A percentile compares a stretch with the other conserved stretches of the same genome.
Conservation (phyloP, 192 early-diverging fungal species). For the Dispira parvispora region DNA sequence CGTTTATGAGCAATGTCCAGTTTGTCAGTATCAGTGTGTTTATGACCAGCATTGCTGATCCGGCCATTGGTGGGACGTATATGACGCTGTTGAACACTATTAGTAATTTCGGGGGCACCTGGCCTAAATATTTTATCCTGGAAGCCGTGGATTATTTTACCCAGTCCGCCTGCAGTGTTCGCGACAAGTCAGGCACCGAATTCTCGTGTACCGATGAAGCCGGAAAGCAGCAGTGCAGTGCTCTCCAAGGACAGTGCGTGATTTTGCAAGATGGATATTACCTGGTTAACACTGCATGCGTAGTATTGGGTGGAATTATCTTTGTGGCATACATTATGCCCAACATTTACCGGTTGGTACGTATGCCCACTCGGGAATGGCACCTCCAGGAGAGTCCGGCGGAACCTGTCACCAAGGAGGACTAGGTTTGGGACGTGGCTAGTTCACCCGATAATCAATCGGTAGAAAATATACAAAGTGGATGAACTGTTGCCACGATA, state of each 20-base stretch:
- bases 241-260: conserved; percentile 47
- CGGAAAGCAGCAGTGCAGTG: conserved; percentile 38
- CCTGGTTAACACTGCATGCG: conserved; percentile 48
- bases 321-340: conserved; percentile 43
- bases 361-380: conserved; percentile 24
- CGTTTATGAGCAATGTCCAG: conserved; percentile 83
- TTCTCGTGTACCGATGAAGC: conserved; percentile 49
- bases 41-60: conserved; percentile 89
- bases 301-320: conserved; percentile 45
- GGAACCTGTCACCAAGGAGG: not conserved
- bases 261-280: conserved; percentile 77
- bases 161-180: conserved; percentile 47
- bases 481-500: too few relatives aligned
- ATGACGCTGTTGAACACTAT: conserved; percentile 86
- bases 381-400: not conserved
- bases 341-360: conserved; percentile 38
- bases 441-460: too few relatives aligned
- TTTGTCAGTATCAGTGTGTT: conserved; percentile 93
- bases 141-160: conserved; percentile 83
- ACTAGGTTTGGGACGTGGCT: not conserved
- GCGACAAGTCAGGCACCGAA: conserved; percentile 20
- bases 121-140: conserved; percentile 88
- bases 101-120: conserved; percentile 94
- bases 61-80: conserved; percentile 80
- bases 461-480: too few relatives aligned